A percentile compares a stretch with the other conserved stretches of the same genome.
Evolutionary conservation across 1,284 basidiomycete genomes (phyloP).

Genomic region (Apiotrichum veenhuisii): DNA sequence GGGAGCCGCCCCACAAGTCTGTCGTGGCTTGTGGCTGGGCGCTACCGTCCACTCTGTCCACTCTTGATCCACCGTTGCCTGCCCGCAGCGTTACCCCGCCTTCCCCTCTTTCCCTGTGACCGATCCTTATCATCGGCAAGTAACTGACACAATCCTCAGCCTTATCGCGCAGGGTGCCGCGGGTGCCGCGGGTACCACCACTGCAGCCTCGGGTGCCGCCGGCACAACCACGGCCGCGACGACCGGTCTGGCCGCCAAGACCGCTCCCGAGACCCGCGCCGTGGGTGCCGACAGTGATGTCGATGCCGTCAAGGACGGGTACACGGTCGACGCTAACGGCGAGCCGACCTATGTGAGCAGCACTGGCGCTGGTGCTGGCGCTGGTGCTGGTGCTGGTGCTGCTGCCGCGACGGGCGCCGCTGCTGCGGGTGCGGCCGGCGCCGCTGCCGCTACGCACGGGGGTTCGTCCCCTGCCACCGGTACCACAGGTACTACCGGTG

Average conservation of each 20-base stretch:
- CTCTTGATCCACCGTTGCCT: too few species aligned
- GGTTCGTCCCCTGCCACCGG: too few species aligned
- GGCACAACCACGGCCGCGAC: conserved; percentile 13
- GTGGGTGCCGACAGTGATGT: not conserved
- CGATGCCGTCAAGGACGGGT: not conserved
- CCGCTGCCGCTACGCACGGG: too few species aligned
- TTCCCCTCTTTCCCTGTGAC: too few species aligned
- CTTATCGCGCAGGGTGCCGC: not conserved
- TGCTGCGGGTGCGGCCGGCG: too few species aligned
- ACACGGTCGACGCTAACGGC: not conserved
- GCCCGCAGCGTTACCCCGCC: too few species aligned
- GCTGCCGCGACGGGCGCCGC: not conserved
- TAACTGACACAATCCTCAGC: not conserved
- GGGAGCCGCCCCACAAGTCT: too few species aligned
- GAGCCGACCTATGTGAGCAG: not conserved
- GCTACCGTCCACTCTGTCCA: too few species aligned
- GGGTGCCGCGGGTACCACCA: not conserved
- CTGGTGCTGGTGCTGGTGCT: not conserved
- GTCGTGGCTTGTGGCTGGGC: too few species aligned
- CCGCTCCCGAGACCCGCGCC: not conserved
- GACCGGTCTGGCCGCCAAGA: conserved; percentile 3
- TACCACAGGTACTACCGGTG: too few species aligned
- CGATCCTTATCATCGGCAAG: too few species aligned
- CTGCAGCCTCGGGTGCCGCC: not conserved
- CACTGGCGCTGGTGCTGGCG: not conserved